Base-by-base conservation (phyloP, 179 eudicot genomes). In the Sideroxylon spinosum region DNA sequence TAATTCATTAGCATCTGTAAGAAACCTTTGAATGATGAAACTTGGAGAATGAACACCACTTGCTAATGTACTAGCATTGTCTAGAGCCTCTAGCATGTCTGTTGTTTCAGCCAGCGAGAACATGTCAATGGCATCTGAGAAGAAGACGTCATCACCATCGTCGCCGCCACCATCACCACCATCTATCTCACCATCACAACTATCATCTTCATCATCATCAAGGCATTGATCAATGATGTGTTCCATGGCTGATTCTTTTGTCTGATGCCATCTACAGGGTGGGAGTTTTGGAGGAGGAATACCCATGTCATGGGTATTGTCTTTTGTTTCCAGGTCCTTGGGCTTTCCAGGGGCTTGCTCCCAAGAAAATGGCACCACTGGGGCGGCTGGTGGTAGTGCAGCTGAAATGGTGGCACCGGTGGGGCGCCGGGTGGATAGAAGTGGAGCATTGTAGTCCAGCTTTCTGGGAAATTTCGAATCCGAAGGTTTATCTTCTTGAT, bases 71-170 rank as follows among this genome's bases (percentile, higher is more conserved):
- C 28, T 48, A 61, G 23, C 60, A 28, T 81, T 71, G 10, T 19
- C 71, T 61, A 74, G 44, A 37, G 44, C 20, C 20, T 71, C 79
- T 0, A 57, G 76, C 29, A 57, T 9, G 22, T 80, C 78, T 6
- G 73, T 68, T 55, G 92, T 83, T 26, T 76, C 87, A 9, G 81
- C 78, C 44, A 91, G 66, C 20, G 92, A 90, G 68, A 91, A 90
- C 64, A 84, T 68, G 78, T 91, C 93, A 46, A 91, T 80, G 2
- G 81, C 88, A 70, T 88, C 90, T 6, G 90, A 84, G 79, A 84
- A 84, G 64, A 66, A 46, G n/a, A 73, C 75, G 1, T 28, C 50
- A 10, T 81, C 70, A 13, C 75, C 50, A 12, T 12, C 65, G 19
- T 56, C 50, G 29, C 37, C 55, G 12, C 26, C 44, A 6, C 59